These are phyloP conservation scores for Lentinula guzmanii DNA, from an alignment of 768 basidiomycete genomes.

Conservation along the genomic window DNA sequence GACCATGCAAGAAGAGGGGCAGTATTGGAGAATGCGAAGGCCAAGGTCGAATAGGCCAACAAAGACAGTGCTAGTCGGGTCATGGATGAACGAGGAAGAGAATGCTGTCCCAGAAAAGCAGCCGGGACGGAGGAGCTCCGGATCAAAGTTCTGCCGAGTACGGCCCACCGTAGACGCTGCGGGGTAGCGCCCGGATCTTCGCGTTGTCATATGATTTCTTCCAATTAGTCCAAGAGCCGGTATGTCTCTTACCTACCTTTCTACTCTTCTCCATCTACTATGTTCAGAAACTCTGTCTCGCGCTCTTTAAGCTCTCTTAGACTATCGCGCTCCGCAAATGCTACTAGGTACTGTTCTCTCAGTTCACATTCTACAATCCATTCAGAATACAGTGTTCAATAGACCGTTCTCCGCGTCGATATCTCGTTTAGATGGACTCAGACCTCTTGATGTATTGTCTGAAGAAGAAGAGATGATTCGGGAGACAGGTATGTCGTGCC, in stretches of 20 bases:
- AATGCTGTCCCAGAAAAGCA: background rate
- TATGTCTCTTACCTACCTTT: background rate
- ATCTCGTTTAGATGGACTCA: conserved; percentile 19
- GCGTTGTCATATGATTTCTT: background rate
- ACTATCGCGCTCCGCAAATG: background rate
- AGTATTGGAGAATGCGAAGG: conserved; percentile 55
- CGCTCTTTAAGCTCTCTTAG: background rate
- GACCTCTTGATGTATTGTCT: conserved; percentile 77
- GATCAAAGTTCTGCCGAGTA: no score
- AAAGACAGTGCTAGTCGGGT: conserved; percentile 14
- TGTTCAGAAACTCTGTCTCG: conserved; percentile 3
- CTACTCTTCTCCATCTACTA: background rate
- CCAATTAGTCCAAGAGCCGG: background rate
- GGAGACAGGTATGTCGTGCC: conserved; percentile 64
- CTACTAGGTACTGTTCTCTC: background rate
- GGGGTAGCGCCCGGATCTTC: background rate
- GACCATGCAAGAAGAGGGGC: conserved; percentile 69
- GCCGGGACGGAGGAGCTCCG: background rate
- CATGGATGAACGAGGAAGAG: background rate
- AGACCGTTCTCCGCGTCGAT: conserved; percentile 1
- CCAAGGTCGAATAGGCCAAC: conserved; percentile 39
- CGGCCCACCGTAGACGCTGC: no score
- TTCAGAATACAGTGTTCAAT: background rate
- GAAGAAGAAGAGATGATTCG: conserved; percentile 94
- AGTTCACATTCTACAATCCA: background rate